Percentiles rank a stretch among this genome's conserved stretches.
Evolutionary conservation across 1,284 basidiomycete species (phyloP).

Genomic region (Marasmius tenuissimus): DNA sequence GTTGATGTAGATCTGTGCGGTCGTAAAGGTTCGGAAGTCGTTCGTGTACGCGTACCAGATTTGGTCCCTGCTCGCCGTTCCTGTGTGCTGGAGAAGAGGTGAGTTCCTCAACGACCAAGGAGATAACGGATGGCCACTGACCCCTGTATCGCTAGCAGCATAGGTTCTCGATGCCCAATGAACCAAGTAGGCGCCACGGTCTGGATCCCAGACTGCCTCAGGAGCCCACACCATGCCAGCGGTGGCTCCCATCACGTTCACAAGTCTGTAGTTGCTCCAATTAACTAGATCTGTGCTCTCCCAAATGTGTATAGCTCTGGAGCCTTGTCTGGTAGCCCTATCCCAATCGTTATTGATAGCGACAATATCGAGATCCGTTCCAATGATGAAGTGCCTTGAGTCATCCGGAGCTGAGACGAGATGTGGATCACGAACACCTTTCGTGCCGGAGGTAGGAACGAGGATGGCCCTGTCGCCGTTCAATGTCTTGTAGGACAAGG

Average conservation of each 20-base stretch:
- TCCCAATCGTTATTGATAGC: constrained; percentile 9
- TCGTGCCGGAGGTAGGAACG: constrained; percentile 11
- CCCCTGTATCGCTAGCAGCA: not conserved
- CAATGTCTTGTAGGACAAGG: constrained; percentile 8
- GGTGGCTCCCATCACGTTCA: constrained; percentile 7
- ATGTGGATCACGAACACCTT: constrained; percentile 12
- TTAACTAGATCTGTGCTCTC: constrained; percentile 14
- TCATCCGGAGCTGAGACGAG: constrained; percentile 12
- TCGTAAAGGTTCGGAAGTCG: constrained; percentile 15
- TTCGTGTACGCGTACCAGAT: constrained; percentile 13
- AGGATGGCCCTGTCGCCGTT: constrained; percentile 15
- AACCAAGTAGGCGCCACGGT: constrained; percentile 3
- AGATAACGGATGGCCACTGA: not conserved
- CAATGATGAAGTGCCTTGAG: constrained; percentile 15
- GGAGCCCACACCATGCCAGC: constrained; percentile 16
- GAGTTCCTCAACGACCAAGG: not conserved
- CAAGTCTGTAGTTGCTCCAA: constrained; percentile 10
- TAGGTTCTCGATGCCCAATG: constrained; percentile 11
- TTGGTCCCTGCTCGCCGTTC: not conserved
- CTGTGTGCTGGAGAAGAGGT: not conserved
- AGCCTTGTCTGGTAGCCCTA: constrained; percentile 5
- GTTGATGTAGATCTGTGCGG: constrained; percentile 11
- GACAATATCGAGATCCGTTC: constrained; percentile 14
- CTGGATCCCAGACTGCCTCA: constrained; percentile 11
- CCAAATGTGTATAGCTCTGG: constrained; percentile 13